Conservation (phyloP, 768 basidiomycete genomes). For the Naematelia aurantialba region DNA sequence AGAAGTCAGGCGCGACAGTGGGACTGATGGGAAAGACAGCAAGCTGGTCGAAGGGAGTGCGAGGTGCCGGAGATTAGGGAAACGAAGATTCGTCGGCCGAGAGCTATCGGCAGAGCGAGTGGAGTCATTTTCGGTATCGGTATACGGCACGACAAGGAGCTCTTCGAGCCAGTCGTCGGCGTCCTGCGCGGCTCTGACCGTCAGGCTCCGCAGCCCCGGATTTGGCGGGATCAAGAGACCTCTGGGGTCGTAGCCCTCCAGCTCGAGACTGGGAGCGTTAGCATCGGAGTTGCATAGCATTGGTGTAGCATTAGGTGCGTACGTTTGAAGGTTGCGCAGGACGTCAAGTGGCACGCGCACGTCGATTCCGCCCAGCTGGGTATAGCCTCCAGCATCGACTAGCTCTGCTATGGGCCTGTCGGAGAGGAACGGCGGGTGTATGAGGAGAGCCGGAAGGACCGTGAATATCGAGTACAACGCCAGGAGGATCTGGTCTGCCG, state of each 20-base stretch:
- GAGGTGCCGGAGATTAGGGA: conserved; percentile 40
- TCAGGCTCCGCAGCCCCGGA: conserved; percentile 41
- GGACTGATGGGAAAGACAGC: conserved; percentile 34
- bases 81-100: conserved; percentile 11
- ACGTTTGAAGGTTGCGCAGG: conserved; percentile 43
- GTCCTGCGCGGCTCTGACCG: conserved; percentile 46
- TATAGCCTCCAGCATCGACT: conserved; percentile 46
- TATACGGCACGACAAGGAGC: conserved; percentile 17
- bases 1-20: conserved; percentile 59
- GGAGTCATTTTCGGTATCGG: conserved; percentile 15
- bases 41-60: conserved; percentile 33
- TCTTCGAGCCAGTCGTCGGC: conserved; percentile 49
- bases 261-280: conserved; percentile 35
- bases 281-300: neutral
- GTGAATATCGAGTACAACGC: conserved; percentile 46
- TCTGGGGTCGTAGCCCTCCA: conserved; percentile 47
- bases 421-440: conserved; percentile 42
- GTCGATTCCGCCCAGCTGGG: conserved; percentile 45
- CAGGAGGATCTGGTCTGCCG: conserved; percentile 37
- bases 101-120: neutral
- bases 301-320: conserved; percentile 5
- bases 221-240: conserved; percentile 38
- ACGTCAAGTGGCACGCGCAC: conserved; percentile 46
- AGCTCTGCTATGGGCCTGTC: conserved; percentile 46
- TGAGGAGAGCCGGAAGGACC: conserved; percentile 44